Conservation (phyloP, 306 rosid species). For the Aeschynomene evenia region DNA sequence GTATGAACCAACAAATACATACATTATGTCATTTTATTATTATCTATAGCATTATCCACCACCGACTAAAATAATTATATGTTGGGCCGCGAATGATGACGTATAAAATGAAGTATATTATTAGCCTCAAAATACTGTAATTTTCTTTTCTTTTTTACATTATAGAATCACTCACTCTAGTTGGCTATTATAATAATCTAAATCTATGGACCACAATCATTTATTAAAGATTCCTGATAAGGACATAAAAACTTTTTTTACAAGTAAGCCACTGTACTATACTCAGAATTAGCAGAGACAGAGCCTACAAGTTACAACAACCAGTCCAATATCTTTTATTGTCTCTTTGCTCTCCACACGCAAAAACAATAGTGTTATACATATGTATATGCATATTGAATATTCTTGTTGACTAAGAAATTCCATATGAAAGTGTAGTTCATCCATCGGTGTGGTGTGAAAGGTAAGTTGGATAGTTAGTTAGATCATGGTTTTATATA, state of each 20-base stretch:
- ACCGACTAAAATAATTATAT: slow-evolving; percentile 1
- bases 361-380: background rate
- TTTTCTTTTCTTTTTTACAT: no score
- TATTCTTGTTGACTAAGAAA: slow-evolving; percentile 16
- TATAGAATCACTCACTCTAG: slow-evolving; percentile 27
- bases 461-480: slow-evolving; percentile 55
- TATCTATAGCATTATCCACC: background rate
- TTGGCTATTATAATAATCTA: slow-evolving; percentile 15
- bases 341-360: slow-evolving; percentile 11
- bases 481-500: slow-evolving; percentile 31
- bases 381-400: background rate
- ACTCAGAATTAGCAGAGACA: background rate
- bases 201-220: background rate
- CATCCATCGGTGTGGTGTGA: slow-evolving; percentile 26
- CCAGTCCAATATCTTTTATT: slow-evolving; percentile 27
- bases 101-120: background rate
- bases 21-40: background rate
- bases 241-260: slow-evolving; percentile 4
- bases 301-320: slow-evolving; percentile 34
- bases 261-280: background rate
- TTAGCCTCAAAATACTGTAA: background rate
- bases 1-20: background rate
- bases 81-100: background rate
- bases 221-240: slow-evolving; percentile 27
- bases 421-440: background rate